These are phyloP conservation scores for Aureobasidium sp. DNA, from an alignment of 2,329 filamentous ascomycete genomes.

Conservation along the genomic window DNA sequence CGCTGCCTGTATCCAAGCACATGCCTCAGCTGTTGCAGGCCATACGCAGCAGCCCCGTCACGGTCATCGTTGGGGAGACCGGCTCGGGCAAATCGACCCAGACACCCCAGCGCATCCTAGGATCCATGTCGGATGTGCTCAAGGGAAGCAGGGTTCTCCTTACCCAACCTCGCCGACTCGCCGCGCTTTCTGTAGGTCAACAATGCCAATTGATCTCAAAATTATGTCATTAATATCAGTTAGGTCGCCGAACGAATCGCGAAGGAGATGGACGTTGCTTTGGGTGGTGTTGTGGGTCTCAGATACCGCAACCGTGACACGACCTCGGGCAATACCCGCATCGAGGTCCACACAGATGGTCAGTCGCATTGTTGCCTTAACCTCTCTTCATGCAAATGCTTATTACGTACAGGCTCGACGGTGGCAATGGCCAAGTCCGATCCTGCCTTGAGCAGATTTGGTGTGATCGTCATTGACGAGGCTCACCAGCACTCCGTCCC, in stretches of 20 bases:
- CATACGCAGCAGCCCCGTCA: background rate
- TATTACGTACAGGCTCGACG: background rate
- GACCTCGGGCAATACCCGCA: background rate
- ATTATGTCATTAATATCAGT: background rate
- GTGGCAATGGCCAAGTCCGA: constrained; percentile 6
- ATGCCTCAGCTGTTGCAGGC: background rate
- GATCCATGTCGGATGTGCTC: too few species aligned
- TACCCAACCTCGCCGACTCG: too few species aligned
- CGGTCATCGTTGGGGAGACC: background rate
- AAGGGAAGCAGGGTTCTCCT: too few species aligned
- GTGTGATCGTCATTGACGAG: constrained; percentile 3
- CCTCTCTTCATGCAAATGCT: background rate
- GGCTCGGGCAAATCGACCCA: constrained; percentile 6
- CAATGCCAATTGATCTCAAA: background rate
- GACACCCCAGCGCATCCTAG: background rate
- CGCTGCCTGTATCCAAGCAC: too few species aligned
- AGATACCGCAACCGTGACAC: background rate
- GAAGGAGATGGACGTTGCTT: background rate
- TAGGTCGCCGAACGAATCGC: background rate
- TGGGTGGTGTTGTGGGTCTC: background rate
- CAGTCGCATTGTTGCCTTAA: background rate
- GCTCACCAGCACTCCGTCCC: background rate
- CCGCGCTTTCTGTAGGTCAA: too few species aligned
- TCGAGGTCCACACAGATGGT: constrained; percentile 11
- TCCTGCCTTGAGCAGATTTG: background rate